phyloP scores from a whole-genome alignment of 2,329 filamentous ascomycete species.

The Aureobasidium mangrovei region DNA sequence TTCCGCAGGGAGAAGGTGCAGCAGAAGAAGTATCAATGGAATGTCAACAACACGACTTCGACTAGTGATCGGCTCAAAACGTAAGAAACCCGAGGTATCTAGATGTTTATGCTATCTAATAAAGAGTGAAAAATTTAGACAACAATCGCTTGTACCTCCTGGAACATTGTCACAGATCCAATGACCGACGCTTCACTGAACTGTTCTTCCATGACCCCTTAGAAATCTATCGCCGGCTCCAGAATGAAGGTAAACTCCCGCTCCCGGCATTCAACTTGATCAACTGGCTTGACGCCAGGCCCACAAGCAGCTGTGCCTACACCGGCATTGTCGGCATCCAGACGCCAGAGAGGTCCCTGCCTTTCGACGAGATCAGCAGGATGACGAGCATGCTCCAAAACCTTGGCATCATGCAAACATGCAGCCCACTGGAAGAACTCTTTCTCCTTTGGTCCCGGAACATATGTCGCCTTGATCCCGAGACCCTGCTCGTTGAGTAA shows the following conservation, averaged over 20 bases:
- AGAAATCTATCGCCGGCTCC: constrained; percentile 13
- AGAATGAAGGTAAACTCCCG: constrained; percentile 10
- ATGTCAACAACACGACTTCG: no score
- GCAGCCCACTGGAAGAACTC: constrained; percentile 11
- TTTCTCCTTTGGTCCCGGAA: background rate
- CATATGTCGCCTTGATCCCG: constrained; percentile 26
- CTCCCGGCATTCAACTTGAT: constrained; percentile 10
- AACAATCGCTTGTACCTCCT: background rate
- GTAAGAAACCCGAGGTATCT: background rate
- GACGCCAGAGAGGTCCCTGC: background rate
- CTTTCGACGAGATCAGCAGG: constrained; percentile 6
- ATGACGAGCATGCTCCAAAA: constrained; percentile 1
- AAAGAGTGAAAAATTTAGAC: background rate
- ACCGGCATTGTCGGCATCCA: constrained; percentile 12
- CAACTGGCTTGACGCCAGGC: constrained; percentile 1
- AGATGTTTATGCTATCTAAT: background rate
- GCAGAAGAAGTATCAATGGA: background rate
- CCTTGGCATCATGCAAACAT: constrained; percentile 9
- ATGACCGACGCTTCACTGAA: background rate
- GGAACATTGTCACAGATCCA: background rate
- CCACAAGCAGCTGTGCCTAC: constrained; percentile 8
- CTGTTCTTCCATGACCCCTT: background rate
- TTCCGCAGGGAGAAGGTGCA: background rate
- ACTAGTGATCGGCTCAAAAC: background rate
- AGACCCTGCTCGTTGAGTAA: constrained; percentile 20